Percentiles rank a stretch among this genome's conserved stretches.
These are phyloP conservation scores for Stemphylium lycopersici DNA, from an alignment of 2,329 filamentous ascomycete species.

Conservation along the genomic window DNA sequence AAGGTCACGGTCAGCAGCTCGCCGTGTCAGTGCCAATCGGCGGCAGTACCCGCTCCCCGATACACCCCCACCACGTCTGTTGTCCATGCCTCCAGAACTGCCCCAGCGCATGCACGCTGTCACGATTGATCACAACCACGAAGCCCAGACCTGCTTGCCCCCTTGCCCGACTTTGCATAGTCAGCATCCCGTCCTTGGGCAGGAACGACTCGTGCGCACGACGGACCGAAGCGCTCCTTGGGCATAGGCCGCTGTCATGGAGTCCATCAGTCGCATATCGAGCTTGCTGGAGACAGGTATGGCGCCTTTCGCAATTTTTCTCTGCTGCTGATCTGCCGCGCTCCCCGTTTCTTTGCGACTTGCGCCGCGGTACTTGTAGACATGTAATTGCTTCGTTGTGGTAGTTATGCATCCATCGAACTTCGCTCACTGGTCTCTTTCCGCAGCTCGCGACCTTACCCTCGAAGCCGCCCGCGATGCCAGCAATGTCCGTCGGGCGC, in stretches of 20 bases:
- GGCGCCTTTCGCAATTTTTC: conserved; percentile 14
- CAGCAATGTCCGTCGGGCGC: conserved; percentile 61
- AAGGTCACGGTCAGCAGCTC: conserved; percentile 1
- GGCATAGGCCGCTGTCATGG: conserved; percentile 65
- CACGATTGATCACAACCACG: conserved; percentile 32
- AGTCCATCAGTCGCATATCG: conserved; percentile 94
- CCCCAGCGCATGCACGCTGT: conserved; percentile 24
- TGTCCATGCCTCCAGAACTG: conserved; percentile 15
- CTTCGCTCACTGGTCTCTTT: conserved; percentile 49
- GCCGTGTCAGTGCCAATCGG: conserved; percentile 8
- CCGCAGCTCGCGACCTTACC: conserved; percentile 88
- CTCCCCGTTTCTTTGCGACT: neutral
- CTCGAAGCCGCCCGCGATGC: conserved; percentile 95
- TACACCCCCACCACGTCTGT: conserved; percentile 7
- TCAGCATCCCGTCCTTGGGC: conserved; percentile 22
- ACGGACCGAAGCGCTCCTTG: conserved; percentile 23
- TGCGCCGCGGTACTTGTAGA: conserved; percentile 14
- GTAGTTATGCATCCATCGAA: conserved; percentile 44
- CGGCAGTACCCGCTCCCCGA: conserved; percentile 16
- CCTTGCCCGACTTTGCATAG: conserved; percentile 36
- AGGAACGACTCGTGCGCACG: conserved; percentile 13
- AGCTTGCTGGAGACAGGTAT: conserved; percentile 92
- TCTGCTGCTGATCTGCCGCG: neutral
- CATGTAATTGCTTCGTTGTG: conserved; percentile 8
- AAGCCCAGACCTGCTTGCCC: conserved; percentile 21